Evolutionary conservation across 768 basidiomycete species (phyloP).

Genomic region (Trametes maxima): DNA sequence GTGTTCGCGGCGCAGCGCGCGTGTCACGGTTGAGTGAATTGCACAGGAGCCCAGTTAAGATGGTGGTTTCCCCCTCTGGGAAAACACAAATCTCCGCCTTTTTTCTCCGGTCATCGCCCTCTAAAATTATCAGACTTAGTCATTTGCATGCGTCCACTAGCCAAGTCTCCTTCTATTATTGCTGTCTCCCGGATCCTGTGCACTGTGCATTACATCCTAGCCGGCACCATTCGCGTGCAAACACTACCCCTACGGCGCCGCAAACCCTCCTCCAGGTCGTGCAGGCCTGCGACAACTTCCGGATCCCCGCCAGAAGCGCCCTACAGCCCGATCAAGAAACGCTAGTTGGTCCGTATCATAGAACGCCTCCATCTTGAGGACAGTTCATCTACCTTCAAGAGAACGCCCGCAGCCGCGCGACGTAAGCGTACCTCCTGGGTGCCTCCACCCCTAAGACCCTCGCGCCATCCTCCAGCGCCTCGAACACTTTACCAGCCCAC

Average conservation of each 20-base stretch:
- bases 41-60: no score
- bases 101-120: no score
- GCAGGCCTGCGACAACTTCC: constrained; percentile 72
- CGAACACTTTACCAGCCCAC: constrained; percentile 77
- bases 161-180: no score
- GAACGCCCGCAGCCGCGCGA: constrained; percentile 75
- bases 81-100: no score
- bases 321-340: constrained; percentile 30
- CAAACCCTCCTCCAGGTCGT: constrained; percentile 61
- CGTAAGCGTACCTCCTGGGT: constrained; percentile 60
- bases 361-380: constrained; percentile 67
- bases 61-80: no score
- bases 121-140: no score
- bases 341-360: constrained; percentile 48
- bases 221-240: no score
- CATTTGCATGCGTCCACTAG: no score
- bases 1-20: no score
- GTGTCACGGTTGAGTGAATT: no score
- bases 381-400: constrained; percentile 78
- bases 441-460: constrained; percentile 68
- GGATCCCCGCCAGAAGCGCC: constrained; percentile 29
- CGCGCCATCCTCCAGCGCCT: constrained; percentile 63
- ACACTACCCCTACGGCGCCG: constrained; percentile 7
- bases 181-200: no score
- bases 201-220: no score